These are phyloP conservation scores for Yamadazyma conglobata DNA, from an alignment of 1,139 yeast species.

Conservation along the genomic window DNA sequence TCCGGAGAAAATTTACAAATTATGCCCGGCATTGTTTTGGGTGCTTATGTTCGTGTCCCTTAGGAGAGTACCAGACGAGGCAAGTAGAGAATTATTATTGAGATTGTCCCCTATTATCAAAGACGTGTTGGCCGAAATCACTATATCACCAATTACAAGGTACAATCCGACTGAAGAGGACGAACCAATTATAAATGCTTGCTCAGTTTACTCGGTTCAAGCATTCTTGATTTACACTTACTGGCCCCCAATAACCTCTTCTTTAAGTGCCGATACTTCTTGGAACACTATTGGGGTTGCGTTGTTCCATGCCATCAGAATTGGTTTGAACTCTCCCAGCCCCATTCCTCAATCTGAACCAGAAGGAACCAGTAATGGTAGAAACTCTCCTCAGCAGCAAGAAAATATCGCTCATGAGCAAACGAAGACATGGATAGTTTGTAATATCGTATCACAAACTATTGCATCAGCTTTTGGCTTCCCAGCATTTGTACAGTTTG, in stretches of 20 bases:
- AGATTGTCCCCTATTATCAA: conserved; percentile 68
- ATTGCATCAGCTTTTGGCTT: conserved; percentile 92
- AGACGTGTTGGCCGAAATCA: conserved; percentile 76
- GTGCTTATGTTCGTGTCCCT: conserved; percentile 83
- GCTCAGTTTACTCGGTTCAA: conserved; percentile 93
- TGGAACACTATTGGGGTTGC: conserved; percentile 96
- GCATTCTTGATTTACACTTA: conserved; percentile 83
- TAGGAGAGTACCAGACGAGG: conserved; percentile 49
- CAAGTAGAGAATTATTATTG: conserved; percentile 39
- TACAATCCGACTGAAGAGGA: conserved; percentile 72
- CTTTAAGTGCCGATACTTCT: conserved; percentile 90
- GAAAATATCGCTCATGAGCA: conserved; percentile 64
- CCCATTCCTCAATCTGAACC: conserved; percentile 15
- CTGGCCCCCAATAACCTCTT: conserved; percentile 96
- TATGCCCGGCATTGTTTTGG: conserved; percentile 92
- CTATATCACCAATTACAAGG: conserved; percentile 85
- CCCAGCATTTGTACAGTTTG: conserved; percentile 88
- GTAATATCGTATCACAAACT: conserved; percentile 84
- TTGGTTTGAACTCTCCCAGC: conserved; percentile 70
- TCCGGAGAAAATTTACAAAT: conserved; percentile 71
- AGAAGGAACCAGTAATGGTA: conserved; percentile 3
- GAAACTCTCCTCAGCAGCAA: conserved; percentile 28
- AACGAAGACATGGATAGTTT: conserved; percentile 86
- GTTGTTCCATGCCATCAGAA: conserved; percentile 83
- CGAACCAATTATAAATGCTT: conserved; percentile 79